Evolutionary conservation across 2,329 filamentous ascomycete genomes (phyloP).

Genomic region (Apiospora marii): DNA sequence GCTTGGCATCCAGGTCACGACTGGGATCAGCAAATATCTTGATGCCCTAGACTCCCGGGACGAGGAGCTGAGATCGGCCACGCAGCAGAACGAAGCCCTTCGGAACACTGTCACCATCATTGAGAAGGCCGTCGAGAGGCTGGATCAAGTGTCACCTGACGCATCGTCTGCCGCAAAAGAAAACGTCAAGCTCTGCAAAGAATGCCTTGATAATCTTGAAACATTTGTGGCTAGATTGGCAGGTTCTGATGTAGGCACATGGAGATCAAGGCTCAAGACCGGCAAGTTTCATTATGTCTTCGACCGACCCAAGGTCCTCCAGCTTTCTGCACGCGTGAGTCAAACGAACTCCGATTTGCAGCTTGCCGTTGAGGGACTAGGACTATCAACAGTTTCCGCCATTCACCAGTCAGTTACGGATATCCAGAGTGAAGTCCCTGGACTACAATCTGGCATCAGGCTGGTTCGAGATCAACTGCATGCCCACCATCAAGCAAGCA

Average conservation of each 20-base stretch:
- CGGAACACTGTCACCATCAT: not conserved
- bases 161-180: not conserved
- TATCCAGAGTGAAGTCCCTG: not conserved
- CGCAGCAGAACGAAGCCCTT: not conserved
- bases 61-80: conserved; percentile 26
- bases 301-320: not conserved
- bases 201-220: not conserved
- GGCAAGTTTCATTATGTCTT: not conserved
- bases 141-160: not conserved
- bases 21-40: conserved; percentile 29
- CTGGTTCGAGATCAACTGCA: not conserved
- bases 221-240: not conserved
- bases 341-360: not conserved
- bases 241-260: not conserved
- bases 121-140: not conserved
- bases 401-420: not conserved
- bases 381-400: not conserved
- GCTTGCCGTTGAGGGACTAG: not conserved
- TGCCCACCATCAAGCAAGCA: not conserved
- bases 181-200: not conserved
- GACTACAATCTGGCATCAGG: not conserved
- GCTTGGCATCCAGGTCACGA: conserved; percentile 29
- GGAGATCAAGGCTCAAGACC: not conserved
- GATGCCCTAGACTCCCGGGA: conserved; percentile 27
- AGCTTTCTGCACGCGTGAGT: not conserved